A percentile compares a stretch with the other conserved stretches of the same genome.
These are phyloP conservation scores for Malus sylvestris DNA, from an alignment of 306 rosid genomes.

Conservation along the genomic window DNA sequence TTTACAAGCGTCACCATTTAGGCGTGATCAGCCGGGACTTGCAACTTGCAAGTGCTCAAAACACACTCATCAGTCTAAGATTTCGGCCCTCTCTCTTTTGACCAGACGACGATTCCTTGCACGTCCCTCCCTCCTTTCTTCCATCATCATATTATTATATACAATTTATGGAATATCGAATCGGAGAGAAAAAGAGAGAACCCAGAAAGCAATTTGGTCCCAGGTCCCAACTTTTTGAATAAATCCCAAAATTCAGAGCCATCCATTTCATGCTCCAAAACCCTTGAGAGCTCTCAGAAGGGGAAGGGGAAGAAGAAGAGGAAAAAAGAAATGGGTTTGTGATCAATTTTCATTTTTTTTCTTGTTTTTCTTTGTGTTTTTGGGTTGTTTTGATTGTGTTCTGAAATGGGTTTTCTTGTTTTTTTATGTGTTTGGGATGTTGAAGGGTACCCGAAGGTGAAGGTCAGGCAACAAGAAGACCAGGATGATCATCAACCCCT, in stretches of 20 bases:
- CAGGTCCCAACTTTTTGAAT: not conserved
- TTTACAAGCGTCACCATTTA: not conserved
- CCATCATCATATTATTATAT: not conserved
- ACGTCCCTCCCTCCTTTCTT: not conserved
- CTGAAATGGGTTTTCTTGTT: slow-evolving; percentile 6
- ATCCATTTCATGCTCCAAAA: not conserved
- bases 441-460: slow-evolving; percentile 28
- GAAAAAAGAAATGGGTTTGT: slow-evolving; percentile 18
- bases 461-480: slow-evolving; percentile 19
- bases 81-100: not conserved
- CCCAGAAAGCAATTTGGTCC: not conserved
- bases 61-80: not conserved
- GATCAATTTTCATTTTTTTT: not conserved
- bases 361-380: not conserved
- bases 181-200: not conserved
- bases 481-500: slow-evolving; percentile 18
- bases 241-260: not conserved
- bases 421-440: not conserved
- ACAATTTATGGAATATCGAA: not conserved
- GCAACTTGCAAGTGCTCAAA: not conserved
- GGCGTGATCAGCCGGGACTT: not conserved
- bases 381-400: not conserved
- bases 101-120: not conserved
- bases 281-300: not conserved
- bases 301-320: not conserved